Base-by-base conservation (phyloP, 352 stramenopile species). In the Phytophthora colocasiae region DNA sequence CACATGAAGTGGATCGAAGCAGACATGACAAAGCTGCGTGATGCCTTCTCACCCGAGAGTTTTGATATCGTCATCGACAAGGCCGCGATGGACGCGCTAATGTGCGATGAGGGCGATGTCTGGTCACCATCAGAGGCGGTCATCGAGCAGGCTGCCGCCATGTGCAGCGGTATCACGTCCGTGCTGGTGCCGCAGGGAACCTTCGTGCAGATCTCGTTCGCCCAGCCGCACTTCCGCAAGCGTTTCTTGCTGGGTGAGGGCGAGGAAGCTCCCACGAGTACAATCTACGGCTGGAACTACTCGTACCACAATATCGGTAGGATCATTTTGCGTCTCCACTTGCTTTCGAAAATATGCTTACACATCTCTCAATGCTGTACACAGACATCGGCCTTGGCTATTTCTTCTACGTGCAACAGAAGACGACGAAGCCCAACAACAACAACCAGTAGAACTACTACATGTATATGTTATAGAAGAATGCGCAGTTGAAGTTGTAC, bases 41-140 rank as follows among this genome's bases (percentile, higher is more conserved):
- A 82, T 9, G 38, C 65, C 3, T 94, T 92, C 64, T 29, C 22
- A 0, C 38, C 61, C 14, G 49, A 56, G 9, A 72, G 19, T 17
- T 95, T 95, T 51, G 87, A 95, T 59, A 71, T 93, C 14, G 83
- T 95, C 19, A 83, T 95, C 29, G 87, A 95, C 65, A 95, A 95
- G 68, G 87, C 87, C 22, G 84, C 84, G 12, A 95, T 95, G 87
- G 87, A 95, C 59, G 87, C 87, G 22, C 73, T 95, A 24, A 87
- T 95, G 66, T 81, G 79, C 31, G 82, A 90, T 48, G 84, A 92
- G 65, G 83, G 77, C 40, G 83, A 93, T 65, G 81, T 86, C 8
- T 94, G 87, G 87, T 83, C 81, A 15, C 87, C 87, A 2, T 75
- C 77, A 0, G 58, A 81, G 19, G 44, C 66, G n/a, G 63, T 88